Evolutionary conservation across 2,329 filamentous ascomycete genomes (phyloP).

Genomic region (Leptoxyphium fumago): DNA sequence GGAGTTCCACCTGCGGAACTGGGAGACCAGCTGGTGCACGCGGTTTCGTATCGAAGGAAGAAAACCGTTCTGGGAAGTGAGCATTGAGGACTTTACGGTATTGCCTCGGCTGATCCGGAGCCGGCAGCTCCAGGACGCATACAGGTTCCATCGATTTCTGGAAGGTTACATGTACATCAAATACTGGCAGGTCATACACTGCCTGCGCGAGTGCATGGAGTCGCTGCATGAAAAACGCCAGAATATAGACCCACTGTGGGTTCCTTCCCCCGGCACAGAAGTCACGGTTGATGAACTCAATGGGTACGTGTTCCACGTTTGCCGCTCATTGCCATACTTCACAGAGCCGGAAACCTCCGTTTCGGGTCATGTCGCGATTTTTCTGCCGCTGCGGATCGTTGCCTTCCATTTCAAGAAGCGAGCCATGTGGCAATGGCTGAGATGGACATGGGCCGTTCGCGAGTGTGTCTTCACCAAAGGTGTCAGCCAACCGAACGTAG

Average conservation of each 20-base stretch:
- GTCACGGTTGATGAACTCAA: slow-evolving; percentile 12
- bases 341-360: slow-evolving; percentile 14
- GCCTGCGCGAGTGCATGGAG: slow-evolving; percentile 12
- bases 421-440: slow-evolving; percentile 12
- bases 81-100: slow-evolving; percentile 12
- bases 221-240: slow-evolving; percentile 10
- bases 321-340: slow-evolving; percentile 15
- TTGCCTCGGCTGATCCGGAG: slow-evolving; percentile 12
- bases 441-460: slow-evolving; percentile 12
- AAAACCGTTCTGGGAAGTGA: slow-evolving; percentile 6
- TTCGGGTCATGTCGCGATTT: slow-evolving; percentile 17
- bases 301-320: slow-evolving; percentile 13
- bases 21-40: slow-evolving; percentile 10
- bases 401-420: slow-evolving; percentile 9
- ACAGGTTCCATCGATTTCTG: slow-evolving; percentile 15
- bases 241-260: slow-evolving; percentile 8
- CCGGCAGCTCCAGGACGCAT: slow-evolving; percentile 13
- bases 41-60: slow-evolving; percentile 2
- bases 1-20: slow-evolving; percentile 10
- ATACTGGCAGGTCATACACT: slow-evolving; percentile 19
- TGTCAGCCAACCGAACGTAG: slow-evolving; percentile 11
- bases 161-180: slow-evolving; percentile 15
- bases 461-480: slow-evolving; percentile 13
- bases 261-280: slow-evolving; percentile 4
- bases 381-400: slow-evolving; percentile 15